These are phyloP conservation scores for Triticum urartu DNA, from an alignment of 176 grass and related monocot genomes.

Conservation along the genomic window DNA sequence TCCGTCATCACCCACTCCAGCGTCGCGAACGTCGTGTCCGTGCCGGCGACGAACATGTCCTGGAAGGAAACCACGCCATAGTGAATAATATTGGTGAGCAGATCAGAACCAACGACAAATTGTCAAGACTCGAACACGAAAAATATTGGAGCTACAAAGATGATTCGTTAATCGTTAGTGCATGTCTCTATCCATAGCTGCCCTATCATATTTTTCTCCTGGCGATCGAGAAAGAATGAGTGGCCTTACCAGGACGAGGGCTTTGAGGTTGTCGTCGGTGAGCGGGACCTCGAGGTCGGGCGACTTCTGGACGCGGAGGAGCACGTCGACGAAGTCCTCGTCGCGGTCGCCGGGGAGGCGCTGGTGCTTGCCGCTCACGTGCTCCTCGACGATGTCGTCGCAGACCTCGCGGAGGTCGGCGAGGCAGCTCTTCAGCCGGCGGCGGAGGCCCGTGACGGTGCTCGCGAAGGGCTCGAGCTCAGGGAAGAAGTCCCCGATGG, in stretches of 20 bases:
- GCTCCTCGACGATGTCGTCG: slow-evolving; percentile 13
- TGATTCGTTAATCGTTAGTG: no score
- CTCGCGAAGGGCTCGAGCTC: not conserved
- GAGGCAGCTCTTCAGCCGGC: not conserved
- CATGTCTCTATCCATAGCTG: no score
- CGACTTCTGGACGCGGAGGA: slow-evolving; percentile 1
- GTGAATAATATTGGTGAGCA: no score
- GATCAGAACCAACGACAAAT: no score
- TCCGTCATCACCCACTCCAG: slow-evolving; percentile 20
- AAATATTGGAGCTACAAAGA: no score
- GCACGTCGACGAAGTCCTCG: not conserved
- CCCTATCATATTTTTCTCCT: no score
- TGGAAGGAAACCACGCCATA: not conserved
- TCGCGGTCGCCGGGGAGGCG: not conserved
- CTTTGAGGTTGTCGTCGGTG: slow-evolving; percentile 18
- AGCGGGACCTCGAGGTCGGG: slow-evolving; percentile 12
- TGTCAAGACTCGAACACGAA: no score
- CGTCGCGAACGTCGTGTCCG: not conserved
- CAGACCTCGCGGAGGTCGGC: slow-evolving; percentile 2
- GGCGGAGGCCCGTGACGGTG: not conserved
- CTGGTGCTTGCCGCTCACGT: not conserved
- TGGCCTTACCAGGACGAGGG: slow-evolving; percentile 10
- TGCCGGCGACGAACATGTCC: slow-evolving; percentile 19
- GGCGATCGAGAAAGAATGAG: no score
- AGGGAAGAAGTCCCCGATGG: slow-evolving; percentile 5